Evolutionary conservation across 2,329 filamentous ascomycete genomes (phyloP).

Genomic region (Fusarium vanettenii): DNA sequence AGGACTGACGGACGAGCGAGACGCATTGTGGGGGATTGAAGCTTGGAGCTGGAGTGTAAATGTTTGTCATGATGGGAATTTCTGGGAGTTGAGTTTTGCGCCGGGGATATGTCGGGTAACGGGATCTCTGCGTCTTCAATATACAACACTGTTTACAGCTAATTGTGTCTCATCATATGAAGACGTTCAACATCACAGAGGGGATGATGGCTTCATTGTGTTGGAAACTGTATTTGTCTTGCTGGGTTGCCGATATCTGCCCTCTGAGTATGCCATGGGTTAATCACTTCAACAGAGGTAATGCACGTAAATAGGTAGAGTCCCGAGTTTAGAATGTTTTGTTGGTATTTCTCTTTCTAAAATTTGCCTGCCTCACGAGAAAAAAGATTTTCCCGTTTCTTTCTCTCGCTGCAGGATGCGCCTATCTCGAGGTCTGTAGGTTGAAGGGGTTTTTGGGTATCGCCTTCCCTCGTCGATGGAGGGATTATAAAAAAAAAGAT

Average conservation of each 20-base stretch:
- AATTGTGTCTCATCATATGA: neutral
- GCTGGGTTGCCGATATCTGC: too few relatives aligned
- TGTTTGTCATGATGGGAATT: constrained; percentile 30
- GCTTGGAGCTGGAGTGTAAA: neutral
- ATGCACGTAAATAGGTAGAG: neutral
- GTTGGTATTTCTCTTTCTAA: constrained; percentile 26
- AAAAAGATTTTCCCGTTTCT: neutral
- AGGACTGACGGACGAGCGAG: constrained; percentile 6
- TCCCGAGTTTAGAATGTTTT: neutral
- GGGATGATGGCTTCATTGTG: too few relatives aligned
- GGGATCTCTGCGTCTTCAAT: neutral
- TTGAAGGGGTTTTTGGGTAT: constrained; percentile 38
- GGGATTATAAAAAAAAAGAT: constrained; percentile 17
- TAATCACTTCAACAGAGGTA: too few relatives aligned
- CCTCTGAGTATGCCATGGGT: too few relatives aligned
- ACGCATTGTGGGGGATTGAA: constrained; percentile 28
- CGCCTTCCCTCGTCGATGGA: constrained; percentile 41
- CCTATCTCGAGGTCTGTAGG: constrained; percentile 9
- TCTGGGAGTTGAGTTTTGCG: constrained; percentile 31
- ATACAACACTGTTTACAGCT: neutral
- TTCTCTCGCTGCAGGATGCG: constrained; percentile 21
- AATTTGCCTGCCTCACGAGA: constrained; percentile 7
- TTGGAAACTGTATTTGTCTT: too few relatives aligned
- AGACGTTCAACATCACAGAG: neutral
- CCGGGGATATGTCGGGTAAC: constrained; percentile 41